These are phyloP conservation scores for Lachnellula subtilissima DNA, from an alignment of 2,329 filamentous ascomycete genomes.

Conservation along the genomic window DNA sequence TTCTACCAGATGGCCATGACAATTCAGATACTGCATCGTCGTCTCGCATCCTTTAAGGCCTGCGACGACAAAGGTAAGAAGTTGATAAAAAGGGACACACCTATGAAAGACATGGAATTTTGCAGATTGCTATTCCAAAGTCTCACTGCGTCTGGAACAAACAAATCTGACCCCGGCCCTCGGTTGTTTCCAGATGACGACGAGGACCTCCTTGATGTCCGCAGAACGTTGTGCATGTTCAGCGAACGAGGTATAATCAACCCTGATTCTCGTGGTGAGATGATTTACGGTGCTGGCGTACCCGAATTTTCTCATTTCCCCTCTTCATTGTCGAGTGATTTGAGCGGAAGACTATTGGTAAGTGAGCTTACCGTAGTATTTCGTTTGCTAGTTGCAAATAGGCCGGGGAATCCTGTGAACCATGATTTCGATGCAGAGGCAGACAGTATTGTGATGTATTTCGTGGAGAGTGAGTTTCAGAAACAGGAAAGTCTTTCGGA, in stretches of 20 bases:
- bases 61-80: neutral
- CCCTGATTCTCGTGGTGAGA: neutral
- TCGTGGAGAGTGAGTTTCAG: neutral
- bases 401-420: neutral
- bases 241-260: neutral
- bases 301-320: neutral
- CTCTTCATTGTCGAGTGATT: neutral
- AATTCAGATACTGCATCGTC: neutral
- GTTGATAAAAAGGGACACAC: neutral
- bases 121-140: neutral
- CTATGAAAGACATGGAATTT: neutral
- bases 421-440: neutral
- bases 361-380: neutral
- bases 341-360: neutral
- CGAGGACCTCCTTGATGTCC: neutral
- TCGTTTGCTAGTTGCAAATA: neutral
- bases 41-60: neutral
- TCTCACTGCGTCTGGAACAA: neutral
- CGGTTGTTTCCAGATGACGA: neutral
- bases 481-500: neutral
- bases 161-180: neutral
- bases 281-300: neutral
- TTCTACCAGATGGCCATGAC: neutral
- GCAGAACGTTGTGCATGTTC: neutral
- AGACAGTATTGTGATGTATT: neutral